Base-by-base conservation (phyloP, 192 early-diverging fungal species). In the Mortierella antarctica region DNA sequence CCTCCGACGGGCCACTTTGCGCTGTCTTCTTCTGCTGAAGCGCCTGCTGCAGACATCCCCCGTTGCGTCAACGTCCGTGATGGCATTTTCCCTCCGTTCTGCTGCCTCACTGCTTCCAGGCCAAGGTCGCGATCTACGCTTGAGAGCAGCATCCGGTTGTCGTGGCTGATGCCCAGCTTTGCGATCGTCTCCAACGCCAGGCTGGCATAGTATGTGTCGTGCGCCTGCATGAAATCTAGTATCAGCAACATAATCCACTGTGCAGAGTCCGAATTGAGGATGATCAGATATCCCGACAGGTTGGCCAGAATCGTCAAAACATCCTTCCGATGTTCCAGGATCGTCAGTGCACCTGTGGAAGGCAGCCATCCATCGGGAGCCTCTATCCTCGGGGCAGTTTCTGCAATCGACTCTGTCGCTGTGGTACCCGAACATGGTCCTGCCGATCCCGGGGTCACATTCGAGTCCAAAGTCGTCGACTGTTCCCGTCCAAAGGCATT, bases 251-350 rank as follows among this genome's bases (percentile, higher is more conserved):
- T 88, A 51, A 64, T 90, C 67, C 53, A 88, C 58, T 60, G 81
- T 60, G 40, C 79, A 71, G 57, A 79, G 52, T 62, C 77, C 51
- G 31, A 76, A 42, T 50, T 79, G 1, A 84, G 83, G 11, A 92
- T 42, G 20, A 65, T 74, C 54, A 92, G 20, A 60, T 82, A 83
- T 39, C 83, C 77, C 2, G 82, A 86, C 51, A 93, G 87, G 53
- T 92, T 90, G 49, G 90, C 89, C 63, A 92, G 79, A 42, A 92
- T 90, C 17, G 89, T 88, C 12, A 92, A 62, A 5, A 88, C 83
- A 51, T 87, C 92, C 68, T 93, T 93, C 10, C 92, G 86, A 53
- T 88, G 85, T 55, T 92, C 91, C 18, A 93, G 72, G 4, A 86
- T 85, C 47, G 77, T 72, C 47, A 80, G 23, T 3, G 77, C 77